These are phyloP conservation scores for Pseudocercospora eumusae DNA, from an alignment of 2,329 filamentous ascomycete species.

Conservation along the genomic window DNA sequence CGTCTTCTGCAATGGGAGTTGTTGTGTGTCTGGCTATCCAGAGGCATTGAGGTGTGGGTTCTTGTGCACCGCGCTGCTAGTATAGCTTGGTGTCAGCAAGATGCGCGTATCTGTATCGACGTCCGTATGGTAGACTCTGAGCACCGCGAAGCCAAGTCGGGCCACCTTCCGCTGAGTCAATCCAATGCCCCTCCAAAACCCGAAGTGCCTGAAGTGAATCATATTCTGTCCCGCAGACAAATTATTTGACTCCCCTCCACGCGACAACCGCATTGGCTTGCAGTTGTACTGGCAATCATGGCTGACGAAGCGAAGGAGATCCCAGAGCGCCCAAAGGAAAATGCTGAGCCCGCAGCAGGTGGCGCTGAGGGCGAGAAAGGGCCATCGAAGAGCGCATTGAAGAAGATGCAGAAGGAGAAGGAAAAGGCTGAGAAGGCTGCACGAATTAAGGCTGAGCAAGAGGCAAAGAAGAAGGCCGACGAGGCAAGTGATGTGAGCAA, in stretches of 20 bases:
- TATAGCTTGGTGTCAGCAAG: not conserved
- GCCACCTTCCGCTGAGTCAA: not conserved
- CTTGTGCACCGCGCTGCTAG: not conserved
- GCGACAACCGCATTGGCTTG: not conserved
- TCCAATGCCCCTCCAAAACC: not conserved
- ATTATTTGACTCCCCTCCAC: not conserved
- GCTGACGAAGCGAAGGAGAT: slow-evolving; percentile 31
- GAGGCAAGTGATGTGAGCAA: slow-evolving; percentile 66
- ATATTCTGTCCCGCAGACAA: not conserved
- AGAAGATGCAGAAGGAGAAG: slow-evolving; percentile 87
- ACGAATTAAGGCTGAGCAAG: slow-evolving; percentile 69
- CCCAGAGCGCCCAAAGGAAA: slow-evolving; percentile 38
- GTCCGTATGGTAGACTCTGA: not conserved
- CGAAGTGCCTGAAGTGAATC: not conserved
- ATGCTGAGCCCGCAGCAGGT: slow-evolving; percentile 23
- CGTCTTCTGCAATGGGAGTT: not conserved
- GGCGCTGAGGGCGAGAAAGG: slow-evolving; percentile 42
- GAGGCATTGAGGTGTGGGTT: not conserved
- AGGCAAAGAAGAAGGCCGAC: slow-evolving; percentile 64
- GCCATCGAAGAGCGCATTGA: slow-evolving; percentile 75
- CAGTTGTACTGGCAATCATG: slow-evolving; percentile 19
- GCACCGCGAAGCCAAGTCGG: not conserved
- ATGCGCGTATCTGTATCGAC: not conserved
- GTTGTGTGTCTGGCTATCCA: not conserved
- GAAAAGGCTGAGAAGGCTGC: slow-evolving; percentile 74